A percentile compares a stretch with the other conserved stretches of the same genome.
Evolutionary conservation across 192 early-diverging fungal species (phyloP).

Genomic region (Coemansia sp.): DNA sequence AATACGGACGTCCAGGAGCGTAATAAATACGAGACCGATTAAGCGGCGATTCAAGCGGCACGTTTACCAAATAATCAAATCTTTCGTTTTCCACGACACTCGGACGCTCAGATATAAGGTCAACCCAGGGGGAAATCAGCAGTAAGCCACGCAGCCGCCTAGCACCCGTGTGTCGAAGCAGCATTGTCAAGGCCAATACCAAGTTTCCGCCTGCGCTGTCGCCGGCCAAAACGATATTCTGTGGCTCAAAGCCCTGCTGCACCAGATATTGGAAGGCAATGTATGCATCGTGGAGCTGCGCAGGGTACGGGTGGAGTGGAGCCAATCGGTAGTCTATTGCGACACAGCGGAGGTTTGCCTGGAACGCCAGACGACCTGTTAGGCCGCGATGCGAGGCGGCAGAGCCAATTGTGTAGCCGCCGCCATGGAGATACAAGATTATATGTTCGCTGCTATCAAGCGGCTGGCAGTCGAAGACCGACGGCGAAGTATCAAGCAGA

Average conservation of each 20-base stretch:
- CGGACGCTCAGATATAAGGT: slow-evolving; percentile 17
- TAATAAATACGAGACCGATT: slow-evolving; percentile 30
- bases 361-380: slow-evolving; percentile 55
- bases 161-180: slow-evolving; percentile 57
- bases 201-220: slow-evolving; percentile 75
- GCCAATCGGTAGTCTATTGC: slow-evolving; percentile 52
- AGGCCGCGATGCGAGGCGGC: slow-evolving; percentile 53
- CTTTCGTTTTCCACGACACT: slow-evolving; percentile 21
- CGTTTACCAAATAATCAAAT: slow-evolving; percentile 27
- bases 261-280: slow-evolving; percentile 57
- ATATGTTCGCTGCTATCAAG: slow-evolving; percentile 44
- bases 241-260: slow-evolving; percentile 56
- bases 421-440: slow-evolving; percentile 77
- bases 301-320: slow-evolving; percentile 51
- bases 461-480: slow-evolving; percentile 21
- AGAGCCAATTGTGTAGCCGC: slow-evolving; percentile 59
- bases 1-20: slow-evolving; percentile 28
- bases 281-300: slow-evolving; percentile 62
- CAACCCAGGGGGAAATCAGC: slow-evolving; percentile 55
- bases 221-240: slow-evolving; percentile 62
- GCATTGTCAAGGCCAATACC: slow-evolving; percentile 57
- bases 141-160: slow-evolving; percentile 54
- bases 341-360: slow-evolving; percentile 30
- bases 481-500: not conserved
- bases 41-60: slow-evolving; percentile 23